Evolutionary conservation across 2,329 filamentous ascomycete genomes (phyloP).

Genomic region (Atkinsonella texensis): DNA sequence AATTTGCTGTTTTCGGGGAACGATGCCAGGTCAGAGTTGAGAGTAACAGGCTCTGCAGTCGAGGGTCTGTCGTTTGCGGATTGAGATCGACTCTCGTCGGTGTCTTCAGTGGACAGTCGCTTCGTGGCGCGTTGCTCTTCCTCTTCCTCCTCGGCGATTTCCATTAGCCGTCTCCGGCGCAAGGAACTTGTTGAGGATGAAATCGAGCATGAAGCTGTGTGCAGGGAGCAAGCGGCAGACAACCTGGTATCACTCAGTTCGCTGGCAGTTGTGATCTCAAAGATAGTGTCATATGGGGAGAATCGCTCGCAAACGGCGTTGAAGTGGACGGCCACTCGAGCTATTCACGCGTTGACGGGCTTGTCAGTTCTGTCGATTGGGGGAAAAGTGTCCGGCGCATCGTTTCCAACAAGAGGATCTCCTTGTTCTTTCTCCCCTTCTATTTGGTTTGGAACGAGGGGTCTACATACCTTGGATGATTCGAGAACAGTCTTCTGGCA

Average conservation of each 20-base stretch:
- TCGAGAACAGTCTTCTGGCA: slow-evolving; percentile 82
- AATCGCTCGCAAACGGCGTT: slow-evolving; percentile 58
- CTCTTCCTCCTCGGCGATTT: slow-evolving; percentile 89
- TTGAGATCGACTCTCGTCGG: slow-evolving; percentile 17
- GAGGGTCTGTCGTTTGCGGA: slow-evolving; percentile 16
- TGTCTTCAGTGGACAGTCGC: slow-evolving; percentile 43
- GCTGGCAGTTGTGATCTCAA: slow-evolving; percentile 61
- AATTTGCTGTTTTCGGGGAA: slow-evolving; percentile 39
- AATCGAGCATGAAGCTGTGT: slow-evolving; percentile 75
- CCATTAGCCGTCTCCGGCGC: slow-evolving; percentile 65
- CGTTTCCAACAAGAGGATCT: not conserved
- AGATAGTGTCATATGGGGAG: slow-evolving; percentile 74
- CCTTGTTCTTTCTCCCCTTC: not conserved
- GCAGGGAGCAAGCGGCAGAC: slow-evolving; percentile 77
- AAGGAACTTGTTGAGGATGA: slow-evolving; percentile 76
- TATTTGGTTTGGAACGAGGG: not conserved
- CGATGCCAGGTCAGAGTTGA: slow-evolving; percentile 40
- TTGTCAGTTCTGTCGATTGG: not conserved
- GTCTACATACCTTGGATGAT: slow-evolving; percentile 68
- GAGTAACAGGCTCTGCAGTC: slow-evolving; percentile 27
- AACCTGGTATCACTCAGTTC: slow-evolving; percentile 82
- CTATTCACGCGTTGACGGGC: slow-evolving; percentile 30
- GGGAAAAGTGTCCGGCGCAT: not conserved
- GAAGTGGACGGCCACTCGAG: slow-evolving; percentile 67
- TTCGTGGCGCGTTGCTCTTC: slow-evolving; percentile 53